These are phyloP conservation scores for Alnus glutinosa DNA, from an alignment of 306 rosid species.

Conservation along the genomic window DNA sequence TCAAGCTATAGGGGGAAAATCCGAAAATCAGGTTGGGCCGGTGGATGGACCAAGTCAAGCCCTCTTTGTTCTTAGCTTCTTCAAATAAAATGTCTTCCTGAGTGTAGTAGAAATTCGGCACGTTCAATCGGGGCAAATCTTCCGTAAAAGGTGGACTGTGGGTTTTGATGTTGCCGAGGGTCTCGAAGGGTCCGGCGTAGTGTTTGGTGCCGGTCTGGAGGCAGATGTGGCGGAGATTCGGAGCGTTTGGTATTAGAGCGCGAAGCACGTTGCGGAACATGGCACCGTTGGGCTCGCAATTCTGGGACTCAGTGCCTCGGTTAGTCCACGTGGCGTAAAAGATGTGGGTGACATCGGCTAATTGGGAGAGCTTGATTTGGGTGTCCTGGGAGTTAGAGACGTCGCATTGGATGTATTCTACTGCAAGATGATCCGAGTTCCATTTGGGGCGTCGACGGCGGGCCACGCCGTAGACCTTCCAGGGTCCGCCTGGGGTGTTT, in stretches of 20 bases:
- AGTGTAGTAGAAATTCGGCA: constrained; percentile 57
- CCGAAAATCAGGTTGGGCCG: constrained; percentile 51
- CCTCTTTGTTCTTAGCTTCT: constrained; percentile 48
- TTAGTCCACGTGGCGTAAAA: constrained; percentile 63
- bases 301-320: constrained; percentile 49
- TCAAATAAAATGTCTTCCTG: constrained; percentile 52
- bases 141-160: constrained; percentile 67
- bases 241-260: constrained; percentile 52
- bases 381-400: constrained; percentile 53
- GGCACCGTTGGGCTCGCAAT: constrained; percentile 50
- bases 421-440: constrained; percentile 52
- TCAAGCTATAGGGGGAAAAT: constrained; percentile 60
- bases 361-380: constrained; percentile 46
- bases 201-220: constrained; percentile 68
- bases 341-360: constrained; percentile 65
- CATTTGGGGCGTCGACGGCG: constrained; percentile 64
- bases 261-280: constrained; percentile 59
- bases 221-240: constrained; percentile 60
- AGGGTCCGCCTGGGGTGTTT: constrained; percentile 75
- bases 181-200: constrained; percentile 53
- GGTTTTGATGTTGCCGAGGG: constrained; percentile 15
- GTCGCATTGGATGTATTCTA: constrained; percentile 69
- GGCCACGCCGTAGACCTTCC: constrained; percentile 80
- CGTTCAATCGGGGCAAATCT: constrained; percentile 53
- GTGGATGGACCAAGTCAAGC: constrained; percentile 58